Conservation (phyloP, 2,329 filamentous ascomycete species). For the Xylaria sp. region DNA sequence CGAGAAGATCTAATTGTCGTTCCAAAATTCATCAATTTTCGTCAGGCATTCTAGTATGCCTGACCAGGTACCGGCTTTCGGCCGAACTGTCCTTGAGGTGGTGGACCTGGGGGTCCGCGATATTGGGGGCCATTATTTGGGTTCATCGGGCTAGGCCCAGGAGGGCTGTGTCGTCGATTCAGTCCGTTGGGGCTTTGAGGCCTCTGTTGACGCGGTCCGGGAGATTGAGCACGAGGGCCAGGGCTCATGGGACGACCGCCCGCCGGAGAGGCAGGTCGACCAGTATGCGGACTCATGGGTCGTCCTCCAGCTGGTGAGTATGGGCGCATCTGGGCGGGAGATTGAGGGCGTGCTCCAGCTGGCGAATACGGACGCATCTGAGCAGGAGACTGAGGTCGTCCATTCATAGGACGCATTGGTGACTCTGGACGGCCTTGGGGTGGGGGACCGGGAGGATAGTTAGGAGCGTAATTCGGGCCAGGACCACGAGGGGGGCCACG, state of each 20-base stretch:
- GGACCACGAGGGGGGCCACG: slow-evolving; percentile 49
- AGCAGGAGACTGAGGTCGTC: slow-evolving; percentile 49
- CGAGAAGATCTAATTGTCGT: slow-evolving; percentile 49
- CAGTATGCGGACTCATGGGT: slow-evolving; percentile 37
- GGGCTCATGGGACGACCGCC: slow-evolving; percentile 46
- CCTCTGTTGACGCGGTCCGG: slow-evolving; percentile 38
- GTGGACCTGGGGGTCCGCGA: slow-evolving; percentile 48
- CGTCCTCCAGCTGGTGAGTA: slow-evolving; percentile 51
- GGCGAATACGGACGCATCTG: slow-evolving; percentile 50
- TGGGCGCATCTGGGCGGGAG: slow-evolving; percentile 49
- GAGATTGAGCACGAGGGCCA: slow-evolving; percentile 36
- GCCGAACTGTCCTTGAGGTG: slow-evolving; percentile 57
- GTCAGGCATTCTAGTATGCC: slow-evolving; percentile 55
- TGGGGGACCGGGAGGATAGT: slow-evolving; percentile 50
- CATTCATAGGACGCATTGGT: slow-evolving; percentile 49
- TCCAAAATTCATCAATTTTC: slow-evolving; percentile 48
- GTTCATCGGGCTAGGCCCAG: slow-evolving; percentile 61
- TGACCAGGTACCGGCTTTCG: slow-evolving; percentile 69
- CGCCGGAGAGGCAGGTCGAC: slow-evolving; percentile 42
- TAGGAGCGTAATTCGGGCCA: slow-evolving; percentile 50
- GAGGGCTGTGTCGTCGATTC: slow-evolving; percentile 56
- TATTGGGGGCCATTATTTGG: slow-evolving; percentile 51
- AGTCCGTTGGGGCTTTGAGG: slow-evolving; percentile 57
- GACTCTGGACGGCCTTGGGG: slow-evolving; percentile 51
- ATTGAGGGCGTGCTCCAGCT: slow-evolving; percentile 49